Base-by-base conservation (phyloP, 2,329 filamentous ascomycete species). In the Tolypocladium capitatum region DNA sequence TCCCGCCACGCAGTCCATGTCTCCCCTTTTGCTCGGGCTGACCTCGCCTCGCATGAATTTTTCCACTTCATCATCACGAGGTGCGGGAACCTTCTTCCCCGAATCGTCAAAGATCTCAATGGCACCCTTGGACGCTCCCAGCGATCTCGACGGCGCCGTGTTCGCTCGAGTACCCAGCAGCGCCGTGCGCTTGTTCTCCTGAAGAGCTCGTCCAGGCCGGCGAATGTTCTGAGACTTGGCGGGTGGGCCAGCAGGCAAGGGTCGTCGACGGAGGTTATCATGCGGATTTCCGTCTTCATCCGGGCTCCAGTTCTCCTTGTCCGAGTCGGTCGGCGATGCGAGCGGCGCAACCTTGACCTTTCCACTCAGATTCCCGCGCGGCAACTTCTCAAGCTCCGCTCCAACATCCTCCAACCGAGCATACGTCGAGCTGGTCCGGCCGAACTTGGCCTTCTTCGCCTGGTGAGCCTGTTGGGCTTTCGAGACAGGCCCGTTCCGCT, bases 221-320 rank as follows among this genome's bases (percentile, higher is more conserved):
- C 73, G 68, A 8, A 65, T 54, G 47, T 71, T 66, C 28, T 58
- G 49, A 9, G 50, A 27, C 40, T 60, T 62, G 24, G 55, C 49
- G 20, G 46, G 45, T 14, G 59, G 53, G 10, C 55, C 57, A 5
- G 63, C 60, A 5, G 69, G 68, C 35, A 70, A 55, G 4, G 63
- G 65, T 27, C 66, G 66, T 46, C 63, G 62, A 44, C 53, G 53
- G 55, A 56, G 48, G 44, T 47, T 53, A 46, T 53, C 58, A 21
- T 51, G 64, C 46, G 64, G 57, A 51, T 66, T 69, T 9, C 64
- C 70, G 38, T 72, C 70, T 52, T 72, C 71, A 52, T 70, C 72
- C 1, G 72, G 82, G 59, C 71, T 78, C 76, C 88, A 94, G 60
- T 97, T 97, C 68, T 97, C 91, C 68, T 97, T 97, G 63, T 97